Conservation (phyloP, 768 basidiomycete species). For the Mycena olivaceomarginata region DNA sequence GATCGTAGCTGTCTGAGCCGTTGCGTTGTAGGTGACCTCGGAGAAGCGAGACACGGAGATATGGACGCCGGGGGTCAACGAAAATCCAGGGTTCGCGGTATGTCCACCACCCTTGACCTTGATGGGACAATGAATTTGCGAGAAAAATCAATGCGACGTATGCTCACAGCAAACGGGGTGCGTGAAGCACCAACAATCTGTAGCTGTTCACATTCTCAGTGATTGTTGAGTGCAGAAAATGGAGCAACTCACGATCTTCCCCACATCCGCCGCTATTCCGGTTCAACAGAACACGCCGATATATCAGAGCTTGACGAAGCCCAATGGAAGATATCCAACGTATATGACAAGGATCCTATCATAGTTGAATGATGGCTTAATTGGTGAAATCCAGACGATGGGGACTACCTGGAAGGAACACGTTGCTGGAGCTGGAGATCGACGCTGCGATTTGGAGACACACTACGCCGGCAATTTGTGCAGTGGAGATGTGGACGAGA, state of each 20-base stretch:
- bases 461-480: neutral
- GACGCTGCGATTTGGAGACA: constrained; percentile 15
- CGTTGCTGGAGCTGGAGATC: neutral
- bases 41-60: constrained; percentile 58
- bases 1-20: constrained; percentile 42
- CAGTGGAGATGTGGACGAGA: neutral
- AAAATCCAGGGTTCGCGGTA: constrained; percentile 54
- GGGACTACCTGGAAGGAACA: constrained; percentile 8
- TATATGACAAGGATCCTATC: constrained; percentile 1
- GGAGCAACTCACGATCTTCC: neutral
- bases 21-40: constrained; percentile 49
- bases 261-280: constrained; percentile 15
- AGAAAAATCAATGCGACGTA: neutral
- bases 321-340: constrained; percentile 13
- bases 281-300: constrained; percentile 23
- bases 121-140: neutral
- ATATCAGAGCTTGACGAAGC: constrained; percentile 7
- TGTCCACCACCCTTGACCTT: constrained; percentile 57
- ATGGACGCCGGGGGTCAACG: constrained; percentile 64
- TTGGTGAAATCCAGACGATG: no score
- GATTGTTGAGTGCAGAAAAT: neutral
- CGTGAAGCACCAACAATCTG: neutral
- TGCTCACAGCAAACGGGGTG: neutral
- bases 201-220: neutral
- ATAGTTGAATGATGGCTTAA: no score